Percentiles rank a stretch among this genome's conserved stretches.
phyloP scores from a whole-genome alignment of 345 rosid species.

The Murraya paniculata region DNA sequence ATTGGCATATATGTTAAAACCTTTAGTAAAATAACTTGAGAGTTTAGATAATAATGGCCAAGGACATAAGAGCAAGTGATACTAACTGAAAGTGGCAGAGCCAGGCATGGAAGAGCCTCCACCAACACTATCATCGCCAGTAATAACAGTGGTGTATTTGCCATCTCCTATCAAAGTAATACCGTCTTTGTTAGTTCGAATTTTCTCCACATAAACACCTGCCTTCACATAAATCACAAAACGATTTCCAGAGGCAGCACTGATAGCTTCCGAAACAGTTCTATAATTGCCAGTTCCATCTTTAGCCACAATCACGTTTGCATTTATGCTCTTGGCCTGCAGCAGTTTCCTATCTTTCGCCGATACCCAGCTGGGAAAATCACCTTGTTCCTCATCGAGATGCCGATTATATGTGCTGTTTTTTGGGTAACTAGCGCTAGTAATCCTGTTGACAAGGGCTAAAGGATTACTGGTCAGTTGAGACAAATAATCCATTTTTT shows the following conservation, averaged over 20 bases:
- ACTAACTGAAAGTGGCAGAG: slow-evolving; percentile 74
- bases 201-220: slow-evolving; percentile 74
- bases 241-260: slow-evolving; percentile 57
- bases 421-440: not conserved
- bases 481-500: slow-evolving; percentile 62
- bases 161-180: slow-evolving; percentile 87
- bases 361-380: slow-evolving; percentile 56
- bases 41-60: not conserved
- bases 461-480: slow-evolving; percentile 57
- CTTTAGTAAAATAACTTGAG: too few species aligned
- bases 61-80: not conserved
- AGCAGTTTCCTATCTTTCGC: slow-evolving; percentile 49
- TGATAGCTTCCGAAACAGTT: slow-evolving; percentile 62
- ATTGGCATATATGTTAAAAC: too few species aligned
- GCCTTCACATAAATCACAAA: slow-evolving; percentile 77
- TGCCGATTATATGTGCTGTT: slow-evolving; percentile 8
- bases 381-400: not conserved
- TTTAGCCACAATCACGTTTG: slow-evolving; percentile 64
- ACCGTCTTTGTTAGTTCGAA: slow-evolving; percentile 46
- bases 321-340: slow-evolving; percentile 25
- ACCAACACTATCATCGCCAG: slow-evolving; percentile 44
- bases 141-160: slow-evolving; percentile 57
- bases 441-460: slow-evolving; percentile 45
- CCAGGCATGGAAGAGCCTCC: slow-evolving; percentile 60
- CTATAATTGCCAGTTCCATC: slow-evolving; percentile 76